phyloP scores from a whole-genome alignment of 2,329 filamentous ascomycete species.

The Venturia effusa region DNA sequence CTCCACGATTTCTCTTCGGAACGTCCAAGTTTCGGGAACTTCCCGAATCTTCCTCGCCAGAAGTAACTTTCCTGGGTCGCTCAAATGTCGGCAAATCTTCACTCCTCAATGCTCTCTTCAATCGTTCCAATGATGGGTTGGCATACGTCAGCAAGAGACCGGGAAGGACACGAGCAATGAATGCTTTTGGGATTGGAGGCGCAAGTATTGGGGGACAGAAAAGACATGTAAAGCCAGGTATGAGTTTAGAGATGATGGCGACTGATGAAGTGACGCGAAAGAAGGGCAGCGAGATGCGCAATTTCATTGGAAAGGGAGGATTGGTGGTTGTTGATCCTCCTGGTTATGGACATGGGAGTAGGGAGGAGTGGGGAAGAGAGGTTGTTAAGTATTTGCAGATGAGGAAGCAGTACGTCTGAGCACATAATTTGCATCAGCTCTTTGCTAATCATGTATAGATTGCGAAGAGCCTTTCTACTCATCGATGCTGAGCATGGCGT shows the following conservation, averaged over 20 bases:
- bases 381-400: constrained; percentile 57
- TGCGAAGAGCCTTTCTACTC: constrained; percentile 53
- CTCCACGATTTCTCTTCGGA: constrained; percentile 48
- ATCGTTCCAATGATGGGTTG: constrained; percentile 27
- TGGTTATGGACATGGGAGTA: constrained; percentile 55
- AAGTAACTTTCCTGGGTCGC: constrained; percentile 57
- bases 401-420: constrained; percentile 43
- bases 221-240: constrained; percentile 12
- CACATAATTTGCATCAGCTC: not conserved
- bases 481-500: constrained; percentile 53
- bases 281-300: constrained; percentile 22
- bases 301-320: constrained; percentile 27
- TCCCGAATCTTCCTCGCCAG: constrained; percentile 42
- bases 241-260: constrained; percentile 9
- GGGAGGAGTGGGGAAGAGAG: constrained; percentile 52
- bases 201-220: constrained; percentile 18
- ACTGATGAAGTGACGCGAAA: constrained; percentile 12
- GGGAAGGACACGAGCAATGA: constrained; percentile 54
- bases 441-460: constrained; percentile 22
- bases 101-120: constrained; percentile 53
- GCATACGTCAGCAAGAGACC: constrained; percentile 49
- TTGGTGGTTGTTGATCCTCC: constrained; percentile 60
- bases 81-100: constrained; percentile 62
- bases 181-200: constrained; percentile 49
- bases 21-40: constrained; percentile 50